These are phyloP conservation scores for Eucalyptus cladocalyx DNA, from an alignment of 345 rosid genomes.

Conservation along the genomic window DNA sequence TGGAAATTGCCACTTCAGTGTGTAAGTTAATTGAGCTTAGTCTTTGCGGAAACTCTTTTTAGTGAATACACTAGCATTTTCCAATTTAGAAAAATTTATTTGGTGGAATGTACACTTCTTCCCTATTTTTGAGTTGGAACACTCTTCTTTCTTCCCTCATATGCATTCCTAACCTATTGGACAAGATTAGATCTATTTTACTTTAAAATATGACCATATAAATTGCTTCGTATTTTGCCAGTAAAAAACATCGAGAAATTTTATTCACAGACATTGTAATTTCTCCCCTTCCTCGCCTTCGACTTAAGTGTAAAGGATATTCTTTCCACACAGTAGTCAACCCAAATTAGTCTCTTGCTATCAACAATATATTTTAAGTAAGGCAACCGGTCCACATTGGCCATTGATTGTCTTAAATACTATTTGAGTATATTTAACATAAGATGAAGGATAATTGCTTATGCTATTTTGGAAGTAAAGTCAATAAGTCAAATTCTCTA, in stretches of 20 bases:
- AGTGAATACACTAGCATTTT: neutral
- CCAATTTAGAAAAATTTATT: neutral
- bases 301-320: neutral
- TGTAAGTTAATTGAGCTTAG: neutral
- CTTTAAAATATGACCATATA: neutral
- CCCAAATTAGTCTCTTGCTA: neutral
- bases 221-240: neutral
- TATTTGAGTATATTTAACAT: neutral
- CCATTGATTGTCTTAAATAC: neutral
- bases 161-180: neutral
- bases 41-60: neutral
- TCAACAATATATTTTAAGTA: no score
- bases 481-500: no score
- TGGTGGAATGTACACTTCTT: neutral
- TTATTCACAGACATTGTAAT: neutral
- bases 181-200: neutral
- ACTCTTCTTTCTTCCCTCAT: neutral
- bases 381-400: neutral
- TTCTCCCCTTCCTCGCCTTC: neutral
- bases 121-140: neutral
- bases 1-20: neutral
- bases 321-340: neutral
- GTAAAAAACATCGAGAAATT: neutral
- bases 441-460: neutral
- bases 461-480: neutral